Evolutionary conservation across 2,329 filamentous ascomycete genomes (phyloP).

Genomic region (Ophiostoma fasciatum): DNA sequence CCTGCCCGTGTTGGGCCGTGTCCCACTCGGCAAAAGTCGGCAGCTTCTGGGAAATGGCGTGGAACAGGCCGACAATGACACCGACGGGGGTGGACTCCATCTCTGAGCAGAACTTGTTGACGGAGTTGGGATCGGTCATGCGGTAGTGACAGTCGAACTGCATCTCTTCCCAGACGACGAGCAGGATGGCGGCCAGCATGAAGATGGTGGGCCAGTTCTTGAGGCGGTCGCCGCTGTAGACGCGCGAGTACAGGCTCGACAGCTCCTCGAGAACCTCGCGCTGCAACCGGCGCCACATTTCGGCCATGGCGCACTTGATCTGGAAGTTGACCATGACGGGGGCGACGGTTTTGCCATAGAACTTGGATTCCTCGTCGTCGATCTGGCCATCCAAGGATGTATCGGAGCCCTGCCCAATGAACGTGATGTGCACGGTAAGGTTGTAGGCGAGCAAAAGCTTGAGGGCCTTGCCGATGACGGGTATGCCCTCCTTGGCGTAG

Average conservation of each 20-base stretch:
- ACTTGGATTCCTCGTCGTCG: slow-evolving; percentile 73
- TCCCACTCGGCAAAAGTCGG: slow-evolving; percentile 92
- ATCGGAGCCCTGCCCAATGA: slow-evolving; percentile 77
- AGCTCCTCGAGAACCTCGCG: slow-evolving; percentile 93
- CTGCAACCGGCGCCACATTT: slow-evolving; percentile 96
- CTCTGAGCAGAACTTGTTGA: slow-evolving; percentile 88
- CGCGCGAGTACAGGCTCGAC: slow-evolving; percentile 84
- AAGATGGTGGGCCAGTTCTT: slow-evolving; percentile 99
- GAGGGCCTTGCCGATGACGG: slow-evolving; percentile 84
- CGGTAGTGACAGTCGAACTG: slow-evolving; percentile 97
- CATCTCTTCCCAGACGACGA: slow-evolving; percentile 97
- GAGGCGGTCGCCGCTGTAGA: slow-evolving; percentile 91
- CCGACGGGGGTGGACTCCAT: slow-evolving; percentile 96
- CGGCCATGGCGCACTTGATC: slow-evolving; percentile 91
- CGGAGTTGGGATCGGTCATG: slow-evolving; percentile 66
- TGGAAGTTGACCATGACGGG: slow-evolving; percentile 99
- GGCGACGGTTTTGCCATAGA: slow-evolving; percentile 76
- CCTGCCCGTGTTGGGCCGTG: slow-evolving; percentile 74
- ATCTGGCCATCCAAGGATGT: slow-evolving; percentile 68
- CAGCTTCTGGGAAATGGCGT: slow-evolving; percentile 93
- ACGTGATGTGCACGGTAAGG: slow-evolving; percentile 82
- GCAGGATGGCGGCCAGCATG: slow-evolving; percentile 83
- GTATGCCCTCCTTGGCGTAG: slow-evolving; percentile 75
- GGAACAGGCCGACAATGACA: slow-evolving; percentile 92
- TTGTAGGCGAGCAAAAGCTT: slow-evolving; percentile 95